Evolutionary conservation across 176 grass and related monocot genomes (phyloP), one percentile per base, ranked within the genome.

Genomic region (Paspalum notatum): DNA sequence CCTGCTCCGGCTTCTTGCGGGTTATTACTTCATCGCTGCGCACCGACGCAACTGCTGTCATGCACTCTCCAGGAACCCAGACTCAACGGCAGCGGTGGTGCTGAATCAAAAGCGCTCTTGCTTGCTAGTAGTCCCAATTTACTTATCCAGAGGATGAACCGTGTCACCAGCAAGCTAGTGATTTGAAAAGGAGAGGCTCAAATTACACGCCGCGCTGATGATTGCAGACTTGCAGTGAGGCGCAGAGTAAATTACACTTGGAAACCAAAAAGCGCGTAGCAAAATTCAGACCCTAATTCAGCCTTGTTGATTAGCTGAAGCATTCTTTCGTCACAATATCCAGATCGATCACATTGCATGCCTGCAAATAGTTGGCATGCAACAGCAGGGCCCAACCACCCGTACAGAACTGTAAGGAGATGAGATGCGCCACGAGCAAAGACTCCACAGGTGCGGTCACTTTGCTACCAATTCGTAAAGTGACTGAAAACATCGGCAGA

Each of bases 361-460:
- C 81, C 81, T 62, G 68, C 62, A 80, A 80, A 79, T 75, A 84
- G 12, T 80, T 80, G 76, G 76, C 70, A 75, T 80, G 87, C 82
- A 75, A 80, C 81, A 69, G 43, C 52, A 75, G 53, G 57, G 44
- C 22, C 17, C 54, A 66, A 53, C 7, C 37, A 69, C 62, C 69
- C 16, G 7, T 71, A 88, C 51, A 68, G 24, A 68, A 47, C 38
- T 27, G 53, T 11, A 62, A 67, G 8, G 27, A 71, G 15, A 47
- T 37, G 39, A 71, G 72, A 47, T 37, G 44, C 62, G 53, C 81
- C n/a, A 43, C 67, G 5, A 42, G 15, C 80, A 85, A 61, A 18
- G 67, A 74, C 75, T 74, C 49, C 66, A 83, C 66, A 83, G 52
- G 51, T n/a, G 60, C 52, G 39, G 25, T 58, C 57, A 78, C 40